Evolutionary conservation across 1,284 basidiomycete genomes (phyloP).

Genomic region (Leccinum colubrinum): DNA sequence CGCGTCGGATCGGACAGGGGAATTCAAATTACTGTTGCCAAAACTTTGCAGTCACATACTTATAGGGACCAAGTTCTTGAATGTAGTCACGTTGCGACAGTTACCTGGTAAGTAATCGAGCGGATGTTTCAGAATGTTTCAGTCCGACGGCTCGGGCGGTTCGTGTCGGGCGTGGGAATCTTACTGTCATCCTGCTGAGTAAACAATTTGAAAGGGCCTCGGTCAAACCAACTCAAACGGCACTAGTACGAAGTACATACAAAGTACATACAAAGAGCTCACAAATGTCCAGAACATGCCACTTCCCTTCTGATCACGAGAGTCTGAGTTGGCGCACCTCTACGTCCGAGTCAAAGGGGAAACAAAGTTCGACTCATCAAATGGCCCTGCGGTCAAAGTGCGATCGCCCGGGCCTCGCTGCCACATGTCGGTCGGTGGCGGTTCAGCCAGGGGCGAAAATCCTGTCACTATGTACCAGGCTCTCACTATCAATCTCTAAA

Average conservation of each 20-base stretch:
- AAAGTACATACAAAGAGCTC: neutral
- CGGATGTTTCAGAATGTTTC: neutral
- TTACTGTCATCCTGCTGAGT: neutral
- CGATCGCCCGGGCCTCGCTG: neutral
- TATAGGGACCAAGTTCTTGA: neutral
- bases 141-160: neutral
- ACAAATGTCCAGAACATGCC: neutral
- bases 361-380: neutral
- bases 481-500: neutral
- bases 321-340: neutral
- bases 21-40: neutral
- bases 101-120: neutral
- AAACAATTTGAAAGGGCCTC: neutral
- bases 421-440: neutral
- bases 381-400: neutral
- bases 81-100: neutral
- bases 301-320: neutral
- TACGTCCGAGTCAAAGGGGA: neutral
- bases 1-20: neutral
- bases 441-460: neutral
- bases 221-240: neutral
- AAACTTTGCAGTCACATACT: no score
- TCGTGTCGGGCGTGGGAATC: neutral
- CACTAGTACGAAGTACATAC: neutral
- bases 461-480: neutral